Base-by-base conservation (phyloP, 2,329 filamentous ascomycete species). In the Microsporum ferrugineum region DNA sequence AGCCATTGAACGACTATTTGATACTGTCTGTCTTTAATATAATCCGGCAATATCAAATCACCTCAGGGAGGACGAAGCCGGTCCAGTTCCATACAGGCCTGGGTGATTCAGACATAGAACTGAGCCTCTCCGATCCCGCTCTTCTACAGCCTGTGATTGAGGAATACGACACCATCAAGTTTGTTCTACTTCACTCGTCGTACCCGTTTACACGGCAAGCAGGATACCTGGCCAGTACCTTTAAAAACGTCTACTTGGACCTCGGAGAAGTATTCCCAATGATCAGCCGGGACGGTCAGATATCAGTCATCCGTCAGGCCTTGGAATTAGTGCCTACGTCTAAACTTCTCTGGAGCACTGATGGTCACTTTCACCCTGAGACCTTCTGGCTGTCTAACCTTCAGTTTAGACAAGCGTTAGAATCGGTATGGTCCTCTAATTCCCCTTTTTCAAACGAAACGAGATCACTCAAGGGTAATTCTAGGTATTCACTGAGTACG, bases 1-100 rank as follows among this genome's bases (percentile, higher is more conserved):
- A 82, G 59, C 78, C 80, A 0, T 75, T 94, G 59, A 91, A 89
- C 67, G 84, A 88, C 63, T 82, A 84, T 63, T 72, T 92, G 2
- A 83, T 94, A 1, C 81, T 87, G 60, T 77, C 80, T 34, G 80
- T 84, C 0, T 84, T 89, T 5, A 76, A 80, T 53, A 71, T 84
- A 33, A 80, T 92, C 58, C 72, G 76, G 6, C 73, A 78, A 14
- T 66, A 68, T 17, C 65, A 68, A 31, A 66, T 66, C 60, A 71
- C 70, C 17, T 71, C 70, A 2, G 72, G 73, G 1, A 38, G 23
- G 33, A 82, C 82, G 61, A 94, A 92, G 70, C 88, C 89, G 0
- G 77, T 95, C 10, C 89, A 95, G 68, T 88, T 95, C 65, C 89
- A 95, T 68, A 94, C 88, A 0, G 89, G 89, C 0, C 78, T 94